phyloP scores from a whole-genome alignment of 2,329 filamentous ascomycete species.

The Aspergillus sp. region DNA sequence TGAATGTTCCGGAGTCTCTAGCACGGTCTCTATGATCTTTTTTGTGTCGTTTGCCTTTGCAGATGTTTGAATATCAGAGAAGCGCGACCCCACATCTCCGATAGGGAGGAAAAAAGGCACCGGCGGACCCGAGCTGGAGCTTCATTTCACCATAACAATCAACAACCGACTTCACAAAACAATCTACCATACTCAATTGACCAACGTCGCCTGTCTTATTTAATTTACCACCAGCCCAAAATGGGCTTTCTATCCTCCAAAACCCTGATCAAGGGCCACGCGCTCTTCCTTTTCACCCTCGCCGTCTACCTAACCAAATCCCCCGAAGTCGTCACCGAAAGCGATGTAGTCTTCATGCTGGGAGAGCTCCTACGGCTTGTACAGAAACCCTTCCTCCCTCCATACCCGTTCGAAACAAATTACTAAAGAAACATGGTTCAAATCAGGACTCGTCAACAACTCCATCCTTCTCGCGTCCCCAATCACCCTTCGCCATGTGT shows the following conservation, averaged over 20 bases:
- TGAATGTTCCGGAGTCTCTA: not conserved
- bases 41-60: not conserved
- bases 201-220: not conserved
- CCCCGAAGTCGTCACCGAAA: conserved; percentile 71
- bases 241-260: conserved; percentile 83
- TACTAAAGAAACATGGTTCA: conserved; percentile 9
- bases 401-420: not conserved
- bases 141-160: not conserved
- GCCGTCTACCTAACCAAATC: conserved; percentile 80
- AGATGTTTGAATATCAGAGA: conserved; percentile 6
- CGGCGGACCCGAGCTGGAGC: not conserved
- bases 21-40: not conserved
- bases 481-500: conserved; percentile 64
- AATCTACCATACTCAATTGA: conserved; percentile 2
- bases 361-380: conserved; percentile 84
- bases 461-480: conserved; percentile 66
- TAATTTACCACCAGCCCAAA: conserved; percentile 17
- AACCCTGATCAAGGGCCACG: conserved; percentile 77
- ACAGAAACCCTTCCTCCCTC: conserved; percentile 17
- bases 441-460: conserved; percentile 46
- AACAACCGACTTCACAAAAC: not conserved
- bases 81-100: conserved; percentile 22
- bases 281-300: conserved; percentile 80
- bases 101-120: not conserved
- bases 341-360: conserved; percentile 76